Base-by-base conservation (phyloP, 352 stramenopile genomes). In the Globisporangium paddicum region DNA sequence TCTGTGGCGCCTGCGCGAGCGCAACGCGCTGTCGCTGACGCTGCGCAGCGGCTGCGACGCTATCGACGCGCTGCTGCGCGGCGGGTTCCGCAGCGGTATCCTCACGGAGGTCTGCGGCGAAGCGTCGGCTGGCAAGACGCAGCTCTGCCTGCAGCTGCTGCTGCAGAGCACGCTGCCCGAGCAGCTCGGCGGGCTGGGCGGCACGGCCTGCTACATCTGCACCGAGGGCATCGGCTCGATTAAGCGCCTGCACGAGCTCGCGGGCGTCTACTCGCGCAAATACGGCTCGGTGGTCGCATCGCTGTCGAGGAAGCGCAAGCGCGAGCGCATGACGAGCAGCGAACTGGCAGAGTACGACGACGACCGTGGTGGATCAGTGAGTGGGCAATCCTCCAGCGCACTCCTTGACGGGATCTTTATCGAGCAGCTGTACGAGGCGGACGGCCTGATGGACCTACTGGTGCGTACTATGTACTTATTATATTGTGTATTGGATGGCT, bases 321-420 rank as follows among this genome's bases (percentile, higher is more conserved):
- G 73, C 19, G 30, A 53, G 21, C 40, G 40, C 18, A 18, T 25
- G 18, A 26, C 40, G n/a, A 25, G 8, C 18, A 46, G 18, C 40
- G 40, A 26, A 8, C 40, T 23, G 9, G 18, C 18, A 25, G 40
- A 9, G 28, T 18, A 53, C 8, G 45, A 25, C 34, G 7, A 25
- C 7, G 28, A 14, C n/a, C 50, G 38, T 32, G n/a, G 14, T 1
- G 16, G 18, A 4, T 5, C 18, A 8, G n/a, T 19, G 19, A 49
- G n/a, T 19, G 37, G n/a, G 30, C 19, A 35, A 18, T 42, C 42
- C 13, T 63, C 57, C 21, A 67, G 34, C 57, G 72, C 73, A 23
- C 89, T 91, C 38, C 66, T 94, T 25, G 79, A 94, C 61, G 63
- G 68, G 16, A 86, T 93, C 40, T 93, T 92, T 55, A 77, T 93